These are phyloP conservation scores for Penicillium aurantiogriseum DNA, from an alignment of 2,329 filamentous ascomycete genomes.

Conservation along the genomic window DNA sequence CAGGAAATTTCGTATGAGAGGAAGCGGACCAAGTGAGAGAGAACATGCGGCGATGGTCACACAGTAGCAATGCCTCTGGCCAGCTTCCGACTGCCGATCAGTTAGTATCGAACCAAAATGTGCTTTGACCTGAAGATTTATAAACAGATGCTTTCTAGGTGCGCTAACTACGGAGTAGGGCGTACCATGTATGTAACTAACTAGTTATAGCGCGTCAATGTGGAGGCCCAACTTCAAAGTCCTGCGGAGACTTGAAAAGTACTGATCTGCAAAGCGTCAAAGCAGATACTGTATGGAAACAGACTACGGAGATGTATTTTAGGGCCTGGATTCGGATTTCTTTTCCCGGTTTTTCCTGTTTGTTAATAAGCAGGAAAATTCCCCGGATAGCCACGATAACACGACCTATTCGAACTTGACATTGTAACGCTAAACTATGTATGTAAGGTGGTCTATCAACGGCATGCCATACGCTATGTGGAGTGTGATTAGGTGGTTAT, in stretches of 20 bases:
- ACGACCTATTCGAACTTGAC: not conserved
- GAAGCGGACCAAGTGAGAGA: not conserved
- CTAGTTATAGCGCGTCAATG: not conserved
- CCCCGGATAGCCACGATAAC: not conserved
- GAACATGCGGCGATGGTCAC: not conserved
- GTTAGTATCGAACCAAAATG: not conserved
- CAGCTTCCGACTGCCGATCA: not conserved
- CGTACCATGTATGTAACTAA: not conserved
- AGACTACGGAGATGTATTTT: not conserved
- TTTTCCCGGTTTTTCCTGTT: not conserved
- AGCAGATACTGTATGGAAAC: slow-evolving; percentile 9
- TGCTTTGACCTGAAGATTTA: not conserved
- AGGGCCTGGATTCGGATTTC: not conserved
- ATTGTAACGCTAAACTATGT: not conserved
- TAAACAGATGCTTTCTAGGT: not conserved
- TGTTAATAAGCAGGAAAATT: not conserved
- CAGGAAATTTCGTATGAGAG: not conserved
- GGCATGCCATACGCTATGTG: not conserved
- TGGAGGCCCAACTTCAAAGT: not conserved
- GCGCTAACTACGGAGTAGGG: not conserved
- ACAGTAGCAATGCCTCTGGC: not conserved
- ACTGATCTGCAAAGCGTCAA: slow-evolving; percentile 5
- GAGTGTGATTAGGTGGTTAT: no score
- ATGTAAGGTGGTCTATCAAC: not conserved
- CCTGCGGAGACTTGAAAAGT: not conserved